Evolutionary conservation across 768 basidiomycete genomes (phyloP).

Genomic region (Kwoniella shandongensis): DNA sequence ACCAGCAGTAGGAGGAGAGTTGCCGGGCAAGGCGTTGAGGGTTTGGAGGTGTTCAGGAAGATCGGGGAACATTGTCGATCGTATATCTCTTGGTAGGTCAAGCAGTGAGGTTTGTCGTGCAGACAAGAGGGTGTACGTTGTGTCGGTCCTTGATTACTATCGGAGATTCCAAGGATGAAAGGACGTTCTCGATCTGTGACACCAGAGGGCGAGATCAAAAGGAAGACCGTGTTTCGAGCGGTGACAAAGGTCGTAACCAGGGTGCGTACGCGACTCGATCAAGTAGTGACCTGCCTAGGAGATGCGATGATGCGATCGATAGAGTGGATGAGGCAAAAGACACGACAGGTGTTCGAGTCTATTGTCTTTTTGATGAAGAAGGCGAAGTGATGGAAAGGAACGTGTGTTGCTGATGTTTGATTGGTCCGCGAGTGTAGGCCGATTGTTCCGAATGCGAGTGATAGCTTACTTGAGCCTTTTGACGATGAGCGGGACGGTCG

Average conservation of each 20-base stretch:
- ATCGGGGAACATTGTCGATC: slow-evolving; percentile 37
- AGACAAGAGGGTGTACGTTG: slow-evolving; percentile 1
- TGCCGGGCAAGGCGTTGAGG: slow-evolving; percentile 38
- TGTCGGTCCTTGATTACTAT: too few relatives aligned
- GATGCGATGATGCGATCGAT: slow-evolving; percentile 1
- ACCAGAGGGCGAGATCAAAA: background rate
- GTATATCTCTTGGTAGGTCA: background rate
- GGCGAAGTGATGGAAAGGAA: background rate
- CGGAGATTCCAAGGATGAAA: background rate
- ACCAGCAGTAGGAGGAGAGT: slow-evolving; percentile 24
- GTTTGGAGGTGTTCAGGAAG: slow-evolving; percentile 41
- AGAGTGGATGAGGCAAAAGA: too few relatives aligned
- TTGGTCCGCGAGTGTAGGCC: background rate
- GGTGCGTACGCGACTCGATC: too few relatives aligned
- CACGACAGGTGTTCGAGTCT: background rate
- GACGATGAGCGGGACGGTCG: background rate
- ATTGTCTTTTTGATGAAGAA: slow-evolving; percentile 1
- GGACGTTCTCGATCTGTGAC: background rate
- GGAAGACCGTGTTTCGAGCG: background rate
- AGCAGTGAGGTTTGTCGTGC: background rate
- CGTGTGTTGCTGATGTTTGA: background rate
- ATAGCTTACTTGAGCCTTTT: too few relatives aligned
- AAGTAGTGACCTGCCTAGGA: background rate
- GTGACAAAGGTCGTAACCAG: too few relatives aligned
- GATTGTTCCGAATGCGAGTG: too few relatives aligned